A percentile compares a stretch with the other conserved stretches of the same genome.
These are phyloP conservation scores for Aureobasidium pullulans DNA, from an alignment of 2,329 filamentous ascomycete species.

Conservation along the genomic window DNA sequence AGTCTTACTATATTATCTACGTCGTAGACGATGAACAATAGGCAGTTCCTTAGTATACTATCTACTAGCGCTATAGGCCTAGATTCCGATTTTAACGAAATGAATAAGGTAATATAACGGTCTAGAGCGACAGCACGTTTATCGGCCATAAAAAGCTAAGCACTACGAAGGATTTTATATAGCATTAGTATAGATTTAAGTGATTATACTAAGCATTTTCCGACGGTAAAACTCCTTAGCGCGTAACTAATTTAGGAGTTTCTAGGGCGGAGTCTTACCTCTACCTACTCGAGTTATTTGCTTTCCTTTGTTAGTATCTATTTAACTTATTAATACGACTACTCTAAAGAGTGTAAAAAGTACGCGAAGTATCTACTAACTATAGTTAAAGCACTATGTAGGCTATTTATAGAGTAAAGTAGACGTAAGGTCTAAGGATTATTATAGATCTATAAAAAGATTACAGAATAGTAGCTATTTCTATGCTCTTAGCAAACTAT, in stretches of 20 bases:
- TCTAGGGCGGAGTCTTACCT: too few relatives aligned
- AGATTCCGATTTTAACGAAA: conserved; percentile 1
- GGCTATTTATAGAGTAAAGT: neutral
- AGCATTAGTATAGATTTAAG: neutral
- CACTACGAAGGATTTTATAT: neutral
- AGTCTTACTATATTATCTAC: neutral
- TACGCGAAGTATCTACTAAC: conserved; percentile 1
- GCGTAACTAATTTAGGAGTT: neutral
- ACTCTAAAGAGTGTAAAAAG: neutral
- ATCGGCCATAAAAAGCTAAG: neutral
- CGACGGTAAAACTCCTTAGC: neutral
- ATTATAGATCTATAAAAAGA: neutral
- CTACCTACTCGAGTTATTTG: too few relatives aligned
- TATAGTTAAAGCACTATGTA: neutral
- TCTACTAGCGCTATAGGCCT: conserved; percentile 1
- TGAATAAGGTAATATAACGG: neutral
- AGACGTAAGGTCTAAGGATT: neutral
- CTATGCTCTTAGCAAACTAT: conserved; percentile 3
- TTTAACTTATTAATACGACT: too few relatives aligned
- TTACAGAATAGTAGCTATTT: neutral
- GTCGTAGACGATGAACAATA: neutral
- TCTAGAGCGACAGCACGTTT: neutral
- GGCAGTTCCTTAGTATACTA: neutral
- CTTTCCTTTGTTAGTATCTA: neutral
- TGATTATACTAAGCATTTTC: neutral